These are phyloP conservation scores for Catunica adiposa DNA, from an alignment of 2,329 filamentous ascomycete species.

Conservation along the genomic window DNA sequence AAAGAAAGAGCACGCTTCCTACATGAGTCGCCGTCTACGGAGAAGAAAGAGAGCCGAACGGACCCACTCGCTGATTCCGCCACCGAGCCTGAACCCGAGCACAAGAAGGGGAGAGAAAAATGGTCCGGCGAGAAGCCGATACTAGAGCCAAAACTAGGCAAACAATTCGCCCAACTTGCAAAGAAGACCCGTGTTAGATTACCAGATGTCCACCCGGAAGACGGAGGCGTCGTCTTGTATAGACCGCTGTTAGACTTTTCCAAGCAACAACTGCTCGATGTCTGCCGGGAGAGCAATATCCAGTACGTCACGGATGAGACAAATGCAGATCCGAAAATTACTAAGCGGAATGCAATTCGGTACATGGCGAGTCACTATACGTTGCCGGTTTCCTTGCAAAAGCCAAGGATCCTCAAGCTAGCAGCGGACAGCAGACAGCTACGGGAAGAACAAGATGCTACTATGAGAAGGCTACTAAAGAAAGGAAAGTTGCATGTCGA, in stretches of 20 bases:
- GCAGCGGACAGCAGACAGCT: constrained; percentile 31
- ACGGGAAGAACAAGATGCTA: constrained; percentile 29
- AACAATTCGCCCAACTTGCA: no score
- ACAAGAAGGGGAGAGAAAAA: no score
- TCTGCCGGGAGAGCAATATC: constrained; percentile 51
- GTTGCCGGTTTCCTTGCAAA: constrained; percentile 55
- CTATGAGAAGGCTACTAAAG: constrained; percentile 33
- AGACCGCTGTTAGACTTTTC: constrained; percentile 54
- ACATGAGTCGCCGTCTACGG: no score
- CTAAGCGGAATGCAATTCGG: constrained; percentile 65
- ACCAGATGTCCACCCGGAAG: constrained; percentile 30
- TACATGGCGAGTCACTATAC: constrained; percentile 33
- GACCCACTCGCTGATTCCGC: no score
- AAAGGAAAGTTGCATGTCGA: neutral
- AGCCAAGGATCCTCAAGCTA: constrained; percentile 45
- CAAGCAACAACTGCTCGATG: constrained; percentile 58
- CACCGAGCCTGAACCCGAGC: no score
- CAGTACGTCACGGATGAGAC: constrained; percentile 74
- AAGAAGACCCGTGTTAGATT: no score
- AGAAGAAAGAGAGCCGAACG: no score
- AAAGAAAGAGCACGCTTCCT: no score
- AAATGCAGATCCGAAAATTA: constrained; percentile 62
- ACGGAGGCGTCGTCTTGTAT: constrained; percentile 48
- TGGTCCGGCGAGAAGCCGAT: no score
- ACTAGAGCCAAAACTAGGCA: no score